phyloP scores from a whole-genome alignment of 768 basidiomycete species.

The Lentinula sp. region DNA sequence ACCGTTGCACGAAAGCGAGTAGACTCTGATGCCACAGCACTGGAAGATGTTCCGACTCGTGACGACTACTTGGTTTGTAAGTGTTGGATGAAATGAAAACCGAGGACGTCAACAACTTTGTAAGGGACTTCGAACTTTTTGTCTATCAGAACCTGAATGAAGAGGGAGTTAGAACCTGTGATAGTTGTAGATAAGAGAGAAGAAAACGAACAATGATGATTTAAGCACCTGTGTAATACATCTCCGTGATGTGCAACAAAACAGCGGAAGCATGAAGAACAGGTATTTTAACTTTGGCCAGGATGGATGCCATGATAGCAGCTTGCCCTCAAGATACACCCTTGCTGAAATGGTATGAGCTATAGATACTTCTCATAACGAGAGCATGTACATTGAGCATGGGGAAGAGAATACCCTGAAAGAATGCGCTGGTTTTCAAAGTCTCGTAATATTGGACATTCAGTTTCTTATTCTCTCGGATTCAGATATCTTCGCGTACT shows the following conservation, averaged over 20 bases:
- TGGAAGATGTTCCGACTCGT: constrained; percentile 76
- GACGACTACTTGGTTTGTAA: constrained; percentile 66
- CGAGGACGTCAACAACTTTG: constrained; percentile 95
- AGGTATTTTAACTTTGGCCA: constrained; percentile 88
- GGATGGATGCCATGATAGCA: constrained; percentile 86
- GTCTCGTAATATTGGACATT: constrained; percentile 92
- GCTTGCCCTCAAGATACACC: constrained; percentile 93
- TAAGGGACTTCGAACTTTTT: constrained; percentile 98
- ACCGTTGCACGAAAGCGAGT: constrained; percentile 92
- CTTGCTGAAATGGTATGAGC: constrained; percentile 29
- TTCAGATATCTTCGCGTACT: constrained; percentile 84
- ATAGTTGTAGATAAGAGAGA: constrained; percentile 9
- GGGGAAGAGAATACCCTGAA: constrained; percentile 97
- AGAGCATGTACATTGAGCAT: constrained; percentile 70
- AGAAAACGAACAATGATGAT: background rate
- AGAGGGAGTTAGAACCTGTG: constrained; percentile 85
- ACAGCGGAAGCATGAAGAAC: constrained; percentile 95
- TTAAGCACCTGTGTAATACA: constrained; percentile 87
- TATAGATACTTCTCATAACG: background rate
- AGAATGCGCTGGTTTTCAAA: constrained; percentile 91
- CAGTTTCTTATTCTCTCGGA: constrained; percentile 79
- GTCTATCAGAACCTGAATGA: constrained; percentile 94
- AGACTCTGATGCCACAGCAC: constrained; percentile 98
- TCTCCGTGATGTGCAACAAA: constrained; percentile 84
- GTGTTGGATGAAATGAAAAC: constrained; percentile 98